Evolutionary conservation across 2,329 filamentous ascomycete species (phyloP), one percentile per base, ranked within the genome.

Genomic region (Didymella lethalis): DNA sequence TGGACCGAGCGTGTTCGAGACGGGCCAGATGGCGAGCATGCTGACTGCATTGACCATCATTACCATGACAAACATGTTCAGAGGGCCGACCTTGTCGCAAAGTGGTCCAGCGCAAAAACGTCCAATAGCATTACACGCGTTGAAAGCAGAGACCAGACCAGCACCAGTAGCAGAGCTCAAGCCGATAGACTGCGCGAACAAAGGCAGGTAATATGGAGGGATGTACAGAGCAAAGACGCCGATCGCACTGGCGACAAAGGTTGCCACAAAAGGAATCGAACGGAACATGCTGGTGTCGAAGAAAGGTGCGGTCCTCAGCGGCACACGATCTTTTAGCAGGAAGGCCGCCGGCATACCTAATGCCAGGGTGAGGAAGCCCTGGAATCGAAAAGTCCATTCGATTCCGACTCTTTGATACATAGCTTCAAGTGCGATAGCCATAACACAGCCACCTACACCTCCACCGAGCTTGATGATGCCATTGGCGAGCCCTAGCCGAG

Each of bases 21-120:
- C 64, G 3, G 70, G 70, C 71, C 71, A 74, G 8, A 74, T 71
- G 11, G 67, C 69, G 5, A 74, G 60, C 71, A 74, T 73, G 28
- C 62, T 68, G 2, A 69, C 55, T 0, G 68, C 69, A 26, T 72
- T 71, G 31, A 74, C 38, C 1, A 61, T 23, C 61, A 69, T 69
- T 0, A 67, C 64, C 23, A 71, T 59, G 14, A 73, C 59, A n/a
- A 75, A 67, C 45, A 66, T 75, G 44, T 75, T 74, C 20, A 72
- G 58, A 11, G 70, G 64, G 0, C 73, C 71, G 28, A 75, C 62
- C 34, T 67, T 67, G 48, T 75, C 72, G 55, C 69, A 70, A 11
- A 71, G 57, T 10, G 59, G 62, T 6, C 71, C 71, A 3, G 62
- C 66, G 2, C 61, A 23, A 20, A 73, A 70, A 11, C 71, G 54